Base-by-base conservation (phyloP, 306 rosid species). In the Hippophae gyantsensis region DNA sequence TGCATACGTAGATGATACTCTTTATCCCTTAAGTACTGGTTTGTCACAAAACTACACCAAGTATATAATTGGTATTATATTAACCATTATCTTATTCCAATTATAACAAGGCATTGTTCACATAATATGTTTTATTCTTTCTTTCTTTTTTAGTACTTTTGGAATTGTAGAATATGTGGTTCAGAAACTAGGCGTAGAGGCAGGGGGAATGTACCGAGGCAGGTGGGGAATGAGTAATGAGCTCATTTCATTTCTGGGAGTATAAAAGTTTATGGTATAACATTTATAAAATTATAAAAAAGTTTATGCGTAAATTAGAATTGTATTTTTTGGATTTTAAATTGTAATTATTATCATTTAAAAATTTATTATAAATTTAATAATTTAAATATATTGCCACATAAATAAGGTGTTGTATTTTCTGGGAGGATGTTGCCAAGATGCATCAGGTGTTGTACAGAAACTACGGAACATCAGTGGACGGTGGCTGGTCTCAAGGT, bases 1-100 rank as follows among this genome's bases (percentile, higher is more conserved):
- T 54, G 60, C 45, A 63, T 58, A 65, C 18, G 14, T 65, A 7
- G 69, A 65, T 46, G 69, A 65, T 46, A 65, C 69, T 48, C 62
- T 65, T 9, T 65, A 56, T 56, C 56, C 69, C 48, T 45, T 47
- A 1, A 56, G 62, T 47, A 42, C 60, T 43, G 68, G 62, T 38
- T 6, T 55, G 41, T 65, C 62, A 5, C 4, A 65, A 46, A 43
- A 54, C 14, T 55, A 54, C 56, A 65, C 61, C 47, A 65, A 65
- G 54, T 54, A 55, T 10, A 65, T 65, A 14, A 48, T 54, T 54
- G 69, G 69, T 65, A 42, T 4, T 26, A 11, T 9, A 18, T 60
- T 5, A 38, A 27, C 4, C 1, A 48, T 25, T 5, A 40, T 9
- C 18, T 18, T 1, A 18, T 6, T 56, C 41, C 42, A 18, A 27